Conservation (phyloP, 768 basidiomycete genomes). For the Leccinum subtestaceum region DNA sequence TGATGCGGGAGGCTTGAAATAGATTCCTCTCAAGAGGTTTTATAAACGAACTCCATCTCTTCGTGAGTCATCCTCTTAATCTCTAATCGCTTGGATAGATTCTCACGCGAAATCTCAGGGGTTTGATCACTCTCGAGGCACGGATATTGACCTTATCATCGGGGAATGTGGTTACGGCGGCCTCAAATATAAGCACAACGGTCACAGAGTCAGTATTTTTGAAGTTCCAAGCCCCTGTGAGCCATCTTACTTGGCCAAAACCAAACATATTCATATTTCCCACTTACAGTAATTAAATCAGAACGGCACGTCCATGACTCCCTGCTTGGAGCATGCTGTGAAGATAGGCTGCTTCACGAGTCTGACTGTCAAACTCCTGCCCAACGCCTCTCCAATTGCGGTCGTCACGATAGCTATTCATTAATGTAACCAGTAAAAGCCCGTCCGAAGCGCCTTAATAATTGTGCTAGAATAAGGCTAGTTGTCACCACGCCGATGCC, state of each 20-base stretch:
- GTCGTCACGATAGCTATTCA: constrained; percentile 18
- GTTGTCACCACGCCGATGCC: constrained; percentile 15
- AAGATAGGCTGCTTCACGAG: constrained; percentile 1
- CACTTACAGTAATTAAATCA: constrained; percentile 2
- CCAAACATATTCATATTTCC: constrained; percentile 12
- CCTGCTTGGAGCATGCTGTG: not conserved
- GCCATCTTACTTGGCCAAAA: not conserved
- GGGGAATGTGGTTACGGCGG: constrained; percentile 22
- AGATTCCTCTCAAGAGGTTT: not conserved
- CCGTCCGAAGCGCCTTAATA: constrained; percentile 10
- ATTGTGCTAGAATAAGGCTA: constrained; percentile 23
- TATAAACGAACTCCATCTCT: not conserved
- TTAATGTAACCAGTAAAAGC: constrained; percentile 15
- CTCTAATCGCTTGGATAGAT: not conserved
- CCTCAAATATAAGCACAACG: constrained; percentile 9
- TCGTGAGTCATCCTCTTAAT: not conserved
- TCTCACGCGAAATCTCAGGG: not conserved
- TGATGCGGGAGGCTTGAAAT: not conserved
- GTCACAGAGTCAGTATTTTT: constrained; percentile 20
- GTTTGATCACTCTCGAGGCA: not conserved
- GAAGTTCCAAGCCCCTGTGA: constrained; percentile 17
- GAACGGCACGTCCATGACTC: constrained; percentile 11
- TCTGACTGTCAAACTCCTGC: constrained; percentile 18
- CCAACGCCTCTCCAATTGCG: constrained; percentile 22
- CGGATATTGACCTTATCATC: not conserved